phyloP scores from a whole-genome alignment of 164 flowering plant genomes.

The Magnolia changhungtana region DNA sequence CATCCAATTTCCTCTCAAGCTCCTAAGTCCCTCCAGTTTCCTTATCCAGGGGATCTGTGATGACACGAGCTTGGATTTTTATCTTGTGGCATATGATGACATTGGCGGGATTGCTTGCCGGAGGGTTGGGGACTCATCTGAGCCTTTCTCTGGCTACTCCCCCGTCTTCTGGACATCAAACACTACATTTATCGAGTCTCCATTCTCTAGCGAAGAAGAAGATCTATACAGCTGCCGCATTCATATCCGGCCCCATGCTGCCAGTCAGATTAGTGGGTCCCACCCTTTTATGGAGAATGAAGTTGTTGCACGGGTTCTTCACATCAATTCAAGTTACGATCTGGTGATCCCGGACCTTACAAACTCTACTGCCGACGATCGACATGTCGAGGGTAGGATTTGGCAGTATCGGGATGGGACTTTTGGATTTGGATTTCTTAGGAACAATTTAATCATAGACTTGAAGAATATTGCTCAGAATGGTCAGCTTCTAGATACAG shows the following conservation, averaged over 20 bases:
- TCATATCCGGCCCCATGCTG: slow-evolving; percentile 47
- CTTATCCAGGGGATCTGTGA: slow-evolving; percentile 71
- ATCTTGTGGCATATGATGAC: slow-evolving; percentile 74
- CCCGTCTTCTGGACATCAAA: slow-evolving; percentile 84
- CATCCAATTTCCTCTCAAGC: too few species aligned
- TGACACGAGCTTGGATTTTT: slow-evolving; percentile 68
- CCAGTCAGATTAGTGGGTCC: slow-evolving; percentile 11
- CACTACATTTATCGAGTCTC: slow-evolving; percentile 53
- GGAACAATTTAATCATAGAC: slow-evolving; percentile 61
- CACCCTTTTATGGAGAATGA: slow-evolving; percentile 22
- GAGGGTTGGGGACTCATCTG: slow-evolving; percentile 57
- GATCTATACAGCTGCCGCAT: slow-evolving; percentile 47
- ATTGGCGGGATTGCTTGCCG: slow-evolving; percentile 75
- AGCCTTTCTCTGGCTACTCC: slow-evolving; percentile 35
- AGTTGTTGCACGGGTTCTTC: slow-evolving; percentile 54
- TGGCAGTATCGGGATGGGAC: slow-evolving; percentile 83
- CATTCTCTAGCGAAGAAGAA: slow-evolving; percentile 67
- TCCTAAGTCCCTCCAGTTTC: not conserved
- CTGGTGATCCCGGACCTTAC: slow-evolving; percentile 49
- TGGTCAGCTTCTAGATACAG: slow-evolving; percentile 53
- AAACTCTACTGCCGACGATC: slow-evolving; percentile 33
- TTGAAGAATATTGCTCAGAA: slow-evolving; percentile 53
- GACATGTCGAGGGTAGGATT: slow-evolving; percentile 67
- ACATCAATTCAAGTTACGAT: slow-evolving; percentile 69
- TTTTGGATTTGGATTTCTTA: slow-evolving; percentile 86